Evolutionary conservation across 306 rosid genomes (phyloP).

Genomic region (Coriaria nepalensis): DNA sequence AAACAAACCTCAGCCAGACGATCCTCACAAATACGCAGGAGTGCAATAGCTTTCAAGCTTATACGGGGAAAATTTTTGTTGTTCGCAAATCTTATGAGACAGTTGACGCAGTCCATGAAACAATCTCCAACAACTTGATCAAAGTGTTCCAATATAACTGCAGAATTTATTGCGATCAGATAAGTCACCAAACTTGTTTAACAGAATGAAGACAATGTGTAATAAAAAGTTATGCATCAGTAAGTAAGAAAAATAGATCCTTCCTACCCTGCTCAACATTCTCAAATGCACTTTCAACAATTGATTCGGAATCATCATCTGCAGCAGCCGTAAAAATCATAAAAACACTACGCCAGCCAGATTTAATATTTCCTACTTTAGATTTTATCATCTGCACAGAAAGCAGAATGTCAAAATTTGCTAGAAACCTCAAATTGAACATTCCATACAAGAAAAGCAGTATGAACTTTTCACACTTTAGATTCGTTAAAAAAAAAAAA

Average conservation of each 20-base stretch:
- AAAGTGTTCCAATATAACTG: conserved; percentile 99
- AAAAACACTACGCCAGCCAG: conserved; percentile 97
- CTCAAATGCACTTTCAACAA: conserved; percentile 97
- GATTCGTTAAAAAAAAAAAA: background rate
- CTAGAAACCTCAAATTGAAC: conserved; percentile 10
- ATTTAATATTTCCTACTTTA: conserved; percentile 92
- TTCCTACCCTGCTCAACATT: conserved; percentile 92
- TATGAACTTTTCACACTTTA: background rate
- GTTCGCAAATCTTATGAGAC: conserved; percentile 93
- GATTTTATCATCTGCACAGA: conserved; percentile 87
- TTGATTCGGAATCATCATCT: conserved; percentile 91
- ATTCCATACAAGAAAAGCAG: background rate
- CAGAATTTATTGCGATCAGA: conserved; percentile 39
- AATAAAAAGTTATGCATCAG: conserved; percentile 9
- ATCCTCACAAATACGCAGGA: conserved; percentile 95
- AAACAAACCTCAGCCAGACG: conserved; percentile 98
- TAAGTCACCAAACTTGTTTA: conserved; percentile 10
- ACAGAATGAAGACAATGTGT: conserved; percentile 7
- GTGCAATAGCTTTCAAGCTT: conserved; percentile 99
- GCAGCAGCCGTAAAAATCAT: conserved; percentile 99
- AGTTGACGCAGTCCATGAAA: conserved; percentile 98
- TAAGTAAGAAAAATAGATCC: conserved; percentile 12
- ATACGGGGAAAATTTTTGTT: conserved; percentile 85
- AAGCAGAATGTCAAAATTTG: conserved; percentile 19
- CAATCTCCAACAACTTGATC: conserved; percentile 99